Conservation (phyloP, 345 rosid genomes). For the Dipteronia sinensis region DNA sequence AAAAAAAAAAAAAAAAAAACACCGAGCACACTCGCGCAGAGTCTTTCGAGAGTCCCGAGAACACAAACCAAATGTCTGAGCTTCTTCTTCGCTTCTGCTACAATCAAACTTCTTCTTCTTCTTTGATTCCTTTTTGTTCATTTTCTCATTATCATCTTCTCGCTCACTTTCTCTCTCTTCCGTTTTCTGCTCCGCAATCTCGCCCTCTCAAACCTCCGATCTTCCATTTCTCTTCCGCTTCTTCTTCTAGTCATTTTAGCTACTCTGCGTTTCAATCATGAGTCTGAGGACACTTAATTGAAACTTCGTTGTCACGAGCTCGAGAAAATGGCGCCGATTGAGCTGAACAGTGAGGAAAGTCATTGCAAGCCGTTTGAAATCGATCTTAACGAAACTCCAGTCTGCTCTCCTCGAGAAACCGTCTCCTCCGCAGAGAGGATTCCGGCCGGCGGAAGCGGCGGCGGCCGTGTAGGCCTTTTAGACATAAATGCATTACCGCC, state of each 20-base stretch:
- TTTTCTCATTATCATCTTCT: neutral
- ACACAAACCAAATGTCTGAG: slow-evolving; percentile 17
- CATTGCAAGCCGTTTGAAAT: slow-evolving; percentile 30
- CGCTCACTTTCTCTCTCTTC: neutral
- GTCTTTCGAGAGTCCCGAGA: slow-evolving; percentile 21
- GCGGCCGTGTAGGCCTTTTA: slow-evolving; percentile 15
- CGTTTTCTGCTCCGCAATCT: neutral
- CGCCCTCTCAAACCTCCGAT: neutral
- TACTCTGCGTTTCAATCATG: neutral
- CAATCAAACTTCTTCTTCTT: slow-evolving; percentile 10
- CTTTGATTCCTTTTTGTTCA: neutral
- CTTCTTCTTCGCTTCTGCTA: neutral
- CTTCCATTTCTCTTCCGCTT: neutral
- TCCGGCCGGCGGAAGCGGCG: neutral
- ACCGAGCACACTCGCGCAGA: neutral
- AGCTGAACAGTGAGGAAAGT: slow-evolving; percentile 10
- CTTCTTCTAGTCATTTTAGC: neutral
- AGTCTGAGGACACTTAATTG: neutral
- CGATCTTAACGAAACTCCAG: slow-evolving; percentile 42
- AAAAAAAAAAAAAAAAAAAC: neutral
- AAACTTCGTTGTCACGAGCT: neutral
- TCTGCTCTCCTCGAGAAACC: slow-evolving; percentile 30
- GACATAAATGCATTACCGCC: slow-evolving; percentile 41
- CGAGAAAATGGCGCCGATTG: slow-evolving; percentile 10
- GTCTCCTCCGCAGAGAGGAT: neutral